Conservation (phyloP, 495 filamentous ascomycete species). For the Penicillium tannophilum region DNA sequence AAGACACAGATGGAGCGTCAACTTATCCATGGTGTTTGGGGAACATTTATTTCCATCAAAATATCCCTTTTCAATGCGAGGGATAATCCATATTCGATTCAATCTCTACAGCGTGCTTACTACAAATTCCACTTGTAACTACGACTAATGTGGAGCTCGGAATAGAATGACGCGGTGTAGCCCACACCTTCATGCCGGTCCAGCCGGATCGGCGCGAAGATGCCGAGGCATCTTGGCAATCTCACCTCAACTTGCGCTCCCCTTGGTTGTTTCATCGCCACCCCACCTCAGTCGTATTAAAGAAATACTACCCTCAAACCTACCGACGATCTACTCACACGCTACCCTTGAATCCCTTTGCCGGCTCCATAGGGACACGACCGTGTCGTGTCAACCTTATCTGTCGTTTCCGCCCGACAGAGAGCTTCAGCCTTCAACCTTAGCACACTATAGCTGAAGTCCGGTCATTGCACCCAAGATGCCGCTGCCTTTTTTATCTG, state of each 20-base stretch:
- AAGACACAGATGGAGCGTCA: neutral
- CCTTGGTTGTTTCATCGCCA: neutral
- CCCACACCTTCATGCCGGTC: neutral
- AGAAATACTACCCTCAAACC: neutral
- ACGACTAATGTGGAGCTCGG: neutral
- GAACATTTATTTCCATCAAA: neutral
- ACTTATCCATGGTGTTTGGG: too few species aligned
- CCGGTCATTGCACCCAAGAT: neutral
- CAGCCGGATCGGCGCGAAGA: conserved; percentile 1
- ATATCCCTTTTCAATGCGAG: neutral
- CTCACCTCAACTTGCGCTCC: neutral
- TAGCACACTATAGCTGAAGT: neutral
- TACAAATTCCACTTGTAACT: neutral
- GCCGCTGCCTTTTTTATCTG: conserved; percentile 9
- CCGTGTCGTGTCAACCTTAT: neutral
- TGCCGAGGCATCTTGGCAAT: conserved; percentile 18
- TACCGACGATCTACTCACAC: neutral
- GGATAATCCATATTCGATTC: neutral
- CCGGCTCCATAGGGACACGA: neutral
- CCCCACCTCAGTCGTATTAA: neutral
- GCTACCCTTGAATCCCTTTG: neutral
- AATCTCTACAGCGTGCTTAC: neutral
- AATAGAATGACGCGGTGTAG: neutral
- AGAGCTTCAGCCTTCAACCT: neutral
- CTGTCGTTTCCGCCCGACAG: neutral